phyloP scores from a whole-genome alignment of 352 stramenopile species.

The Globisporangium apiculatum region DNA sequence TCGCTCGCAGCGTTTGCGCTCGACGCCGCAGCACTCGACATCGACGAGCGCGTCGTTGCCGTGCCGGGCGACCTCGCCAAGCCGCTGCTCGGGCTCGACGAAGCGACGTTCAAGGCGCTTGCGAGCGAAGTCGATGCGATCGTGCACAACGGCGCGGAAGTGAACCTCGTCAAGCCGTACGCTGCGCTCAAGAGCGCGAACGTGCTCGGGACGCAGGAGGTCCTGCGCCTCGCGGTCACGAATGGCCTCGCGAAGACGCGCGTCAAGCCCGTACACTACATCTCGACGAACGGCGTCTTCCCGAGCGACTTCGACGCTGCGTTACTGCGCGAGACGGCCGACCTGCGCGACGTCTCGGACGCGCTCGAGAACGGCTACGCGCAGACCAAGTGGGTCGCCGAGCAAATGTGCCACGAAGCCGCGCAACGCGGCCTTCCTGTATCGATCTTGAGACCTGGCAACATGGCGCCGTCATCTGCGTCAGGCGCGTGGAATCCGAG shows the following conservation, averaged over 20 bases:
- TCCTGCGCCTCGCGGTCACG: slow-evolving; percentile 81
- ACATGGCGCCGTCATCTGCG: slow-evolving; percentile 71
- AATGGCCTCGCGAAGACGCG: slow-evolving; percentile 69
- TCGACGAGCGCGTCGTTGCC: slow-evolving; percentile 65
- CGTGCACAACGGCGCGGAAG: slow-evolving; percentile 89
- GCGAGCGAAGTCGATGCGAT: slow-evolving; percentile 86
- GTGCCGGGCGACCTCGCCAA: slow-evolving; percentile 75
- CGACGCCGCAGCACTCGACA: slow-evolving; percentile 35
- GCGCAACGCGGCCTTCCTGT: slow-evolving; percentile 74
- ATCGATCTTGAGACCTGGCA: slow-evolving; percentile 84
- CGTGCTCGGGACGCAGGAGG: slow-evolving; percentile 86
- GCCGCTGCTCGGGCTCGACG: slow-evolving; percentile 71
- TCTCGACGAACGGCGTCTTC: slow-evolving; percentile 91
- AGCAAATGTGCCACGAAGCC: slow-evolving; percentile 82
- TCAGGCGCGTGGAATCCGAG: slow-evolving; percentile 79
- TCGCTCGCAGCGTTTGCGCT: slow-evolving; percentile 52
- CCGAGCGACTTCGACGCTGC: slow-evolving; percentile 29
- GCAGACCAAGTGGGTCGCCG: slow-evolving; percentile 90
- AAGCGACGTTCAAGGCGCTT: slow-evolving; percentile 83
- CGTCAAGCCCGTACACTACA: slow-evolving; percentile 85
- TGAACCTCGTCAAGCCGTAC: slow-evolving; percentile 91
- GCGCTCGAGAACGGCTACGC: slow-evolving; percentile 79
- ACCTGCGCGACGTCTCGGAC: slow-evolving; percentile 49
- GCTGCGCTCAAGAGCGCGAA: slow-evolving; percentile 83
- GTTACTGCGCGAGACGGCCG: slow-evolving; percentile 39